Percentiles rank a stretch among this genome's conserved stretches.
Evolutionary conservation across 768 basidiomycete genomes (phyloP).

Genomic region (Suillus hirtellus): DNA sequence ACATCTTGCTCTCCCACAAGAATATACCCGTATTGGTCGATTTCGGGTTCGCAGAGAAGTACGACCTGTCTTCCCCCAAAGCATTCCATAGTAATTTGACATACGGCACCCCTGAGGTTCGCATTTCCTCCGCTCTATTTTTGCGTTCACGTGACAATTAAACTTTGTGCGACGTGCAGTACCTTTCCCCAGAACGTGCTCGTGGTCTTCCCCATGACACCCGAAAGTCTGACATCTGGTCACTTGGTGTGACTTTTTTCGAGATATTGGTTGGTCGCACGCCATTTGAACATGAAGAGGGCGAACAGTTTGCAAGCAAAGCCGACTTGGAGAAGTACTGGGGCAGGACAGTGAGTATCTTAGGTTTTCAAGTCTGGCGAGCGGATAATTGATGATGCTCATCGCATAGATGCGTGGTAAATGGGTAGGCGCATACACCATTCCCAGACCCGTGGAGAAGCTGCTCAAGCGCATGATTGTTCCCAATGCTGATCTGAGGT

Average conservation of each 20-base stretch:
- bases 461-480: constrained; percentile 76
- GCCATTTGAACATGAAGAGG: constrained; percentile 83
- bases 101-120: constrained; percentile 90
- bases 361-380: not conserved
- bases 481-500: constrained; percentile 80
- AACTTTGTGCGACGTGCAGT: constrained; percentile 45
- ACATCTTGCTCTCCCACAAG: constrained; percentile 80
- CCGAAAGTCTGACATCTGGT: constrained; percentile 86
- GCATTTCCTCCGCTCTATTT: constrained; percentile 13
- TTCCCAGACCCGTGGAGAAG: constrained; percentile 64
- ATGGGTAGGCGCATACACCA: constrained; percentile 73
- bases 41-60: constrained; percentile 94
- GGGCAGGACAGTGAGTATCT: constrained; percentile 66
- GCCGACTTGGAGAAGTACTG: constrained; percentile 88
- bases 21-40: constrained; percentile 90
- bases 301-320: constrained; percentile 74
- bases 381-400: not conserved
- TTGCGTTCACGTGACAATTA: not conserved
- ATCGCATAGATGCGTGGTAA: constrained; percentile 62
- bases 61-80: constrained; percentile 59
- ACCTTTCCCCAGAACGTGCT: constrained; percentile 91
- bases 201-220: constrained; percentile 90
- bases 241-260: constrained; percentile 89
- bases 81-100: constrained; percentile 83
- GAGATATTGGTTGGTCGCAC: constrained; percentile 92